These are phyloP conservation scores for Talaromyces proteolyticus DNA, from an alignment of 495 filamentous ascomycete genomes.

Conservation along the genomic window DNA sequence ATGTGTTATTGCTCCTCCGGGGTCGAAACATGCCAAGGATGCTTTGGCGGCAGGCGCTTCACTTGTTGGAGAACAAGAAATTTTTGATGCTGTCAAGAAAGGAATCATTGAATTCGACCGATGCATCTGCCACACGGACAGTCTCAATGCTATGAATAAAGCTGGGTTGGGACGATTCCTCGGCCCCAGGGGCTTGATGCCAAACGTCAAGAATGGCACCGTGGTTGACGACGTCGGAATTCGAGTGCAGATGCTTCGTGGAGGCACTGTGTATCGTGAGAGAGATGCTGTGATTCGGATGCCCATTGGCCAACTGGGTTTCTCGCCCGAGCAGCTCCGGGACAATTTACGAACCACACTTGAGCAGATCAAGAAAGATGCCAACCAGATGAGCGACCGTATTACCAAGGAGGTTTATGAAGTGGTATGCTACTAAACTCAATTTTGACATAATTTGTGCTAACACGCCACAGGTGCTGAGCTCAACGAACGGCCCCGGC, in stretches of 20 bases:
- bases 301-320: slow-evolving; percentile 84
- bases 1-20: slow-evolving; percentile 80
- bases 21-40: slow-evolving; percentile 58
- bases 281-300: slow-evolving; percentile 76
- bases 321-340: slow-evolving; percentile 78
- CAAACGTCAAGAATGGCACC: slow-evolving; percentile 77
- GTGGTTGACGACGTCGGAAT: slow-evolving; percentile 71
- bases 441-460: not conserved
- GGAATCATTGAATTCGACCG: slow-evolving; percentile 80
- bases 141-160: slow-evolving; percentile 65
- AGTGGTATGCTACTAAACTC: slow-evolving; percentile 51
- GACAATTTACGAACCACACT: slow-evolving; percentile 81
- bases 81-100: slow-evolving; percentile 74
- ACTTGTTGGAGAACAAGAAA: slow-evolving; percentile 74
- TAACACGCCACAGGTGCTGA: slow-evolving; percentile 56
- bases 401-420: slow-evolving; percentile 80
- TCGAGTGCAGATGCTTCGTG: slow-evolving; percentile 70
- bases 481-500: slow-evolving; percentile 78
- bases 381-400: slow-evolving; percentile 59
- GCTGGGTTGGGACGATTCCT: slow-evolving; percentile 72
- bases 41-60: slow-evolving; percentile 71
- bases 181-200: slow-evolving; percentile 89
- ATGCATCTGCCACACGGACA: slow-evolving; percentile 79
- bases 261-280: slow-evolving; percentile 83
- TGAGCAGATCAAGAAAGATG: slow-evolving; percentile 70